Conservation (phyloP, 805 yeast species). For the Huiozyma naganishii region DNA sequence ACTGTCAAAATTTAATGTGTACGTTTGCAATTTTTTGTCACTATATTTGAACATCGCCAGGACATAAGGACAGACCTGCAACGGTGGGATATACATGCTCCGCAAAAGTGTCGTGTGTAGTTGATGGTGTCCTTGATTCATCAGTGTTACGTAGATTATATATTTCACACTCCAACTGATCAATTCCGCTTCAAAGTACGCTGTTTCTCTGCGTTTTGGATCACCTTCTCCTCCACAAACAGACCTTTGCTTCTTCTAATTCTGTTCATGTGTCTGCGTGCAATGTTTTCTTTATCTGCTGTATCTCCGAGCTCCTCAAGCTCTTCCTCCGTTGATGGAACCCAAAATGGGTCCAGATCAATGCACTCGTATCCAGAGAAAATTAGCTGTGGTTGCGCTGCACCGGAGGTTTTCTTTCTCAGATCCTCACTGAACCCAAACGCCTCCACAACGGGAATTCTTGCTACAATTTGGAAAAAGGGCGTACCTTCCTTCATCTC, state of each 20-base stretch:
- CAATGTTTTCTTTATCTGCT: constrained; percentile 87
- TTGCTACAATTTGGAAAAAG: constrained; percentile 76
- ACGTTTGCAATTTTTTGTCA: no score
- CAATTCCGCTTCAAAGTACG: constrained; percentile 70
- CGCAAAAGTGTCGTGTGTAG: no score
- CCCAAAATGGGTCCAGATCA: constrained; percentile 97
- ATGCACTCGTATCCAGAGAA: constrained; percentile 81
- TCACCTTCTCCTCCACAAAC: constrained; percentile 80
- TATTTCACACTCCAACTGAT: no score
- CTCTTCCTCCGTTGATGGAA: constrained; percentile 95
- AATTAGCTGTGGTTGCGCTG: constrained; percentile 91
- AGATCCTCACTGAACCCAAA: constrained; percentile 95
- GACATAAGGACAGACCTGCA: no score
- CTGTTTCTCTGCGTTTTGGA: constrained; percentile 89
- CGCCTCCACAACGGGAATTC: constrained; percentile 88
- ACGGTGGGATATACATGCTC: no score
- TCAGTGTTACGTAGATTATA: no score
- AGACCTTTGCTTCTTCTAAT: constrained; percentile 83
- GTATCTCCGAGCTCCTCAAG: constrained; percentile 85
- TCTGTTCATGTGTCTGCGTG: constrained; percentile 72
- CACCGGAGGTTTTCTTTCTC: constrained; percentile 87
- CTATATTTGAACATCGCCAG: no score
- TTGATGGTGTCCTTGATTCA: no score
- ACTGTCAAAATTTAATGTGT: no score
- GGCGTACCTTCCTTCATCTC: constrained; percentile 99